These are phyloP conservation scores for Triticum urartu DNA, from an alignment of 176 grass and related monocot species.

Conservation along the genomic window DNA sequence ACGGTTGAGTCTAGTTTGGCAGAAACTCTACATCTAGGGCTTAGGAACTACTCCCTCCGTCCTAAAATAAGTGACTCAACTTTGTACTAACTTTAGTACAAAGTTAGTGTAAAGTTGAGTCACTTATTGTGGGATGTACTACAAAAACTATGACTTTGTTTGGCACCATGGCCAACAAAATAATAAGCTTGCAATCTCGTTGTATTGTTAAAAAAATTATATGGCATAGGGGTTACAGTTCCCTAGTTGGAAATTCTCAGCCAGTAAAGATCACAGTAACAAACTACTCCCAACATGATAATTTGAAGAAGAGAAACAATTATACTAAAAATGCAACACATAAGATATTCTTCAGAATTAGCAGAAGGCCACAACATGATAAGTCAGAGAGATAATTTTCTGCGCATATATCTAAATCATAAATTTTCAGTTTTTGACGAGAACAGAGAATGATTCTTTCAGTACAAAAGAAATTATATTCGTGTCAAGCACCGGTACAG, in stretches of 20 bases:
- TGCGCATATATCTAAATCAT: neutral
- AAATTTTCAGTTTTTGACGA: neutral
- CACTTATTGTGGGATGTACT: too few species aligned
- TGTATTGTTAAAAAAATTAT: neutral
- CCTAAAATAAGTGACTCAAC: too few species aligned
- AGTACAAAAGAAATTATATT: neutral
- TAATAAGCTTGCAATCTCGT: neutral
- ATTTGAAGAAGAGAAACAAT: neutral
- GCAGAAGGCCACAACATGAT: neutral
- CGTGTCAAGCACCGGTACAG: accelerated
- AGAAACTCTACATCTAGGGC: too few species aligned
- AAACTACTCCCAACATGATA: neutral
- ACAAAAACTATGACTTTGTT: neutral
- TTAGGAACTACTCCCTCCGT: too few species aligned
- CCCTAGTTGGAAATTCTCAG: neutral
- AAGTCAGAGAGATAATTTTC: neutral
- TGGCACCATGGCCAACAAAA: neutral
- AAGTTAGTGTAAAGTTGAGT: too few species aligned
- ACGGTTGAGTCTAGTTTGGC: neutral
- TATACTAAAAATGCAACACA: neutral
- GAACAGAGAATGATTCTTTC: neutral
- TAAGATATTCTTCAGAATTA: neutral
- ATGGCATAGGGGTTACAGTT: neutral
- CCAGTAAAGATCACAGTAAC: neutral
- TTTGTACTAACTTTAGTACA: too few species aligned